Conservation (phyloP, 2,329 filamentous ascomycete genomes). For the Colletotrichum sp. region DNA sequence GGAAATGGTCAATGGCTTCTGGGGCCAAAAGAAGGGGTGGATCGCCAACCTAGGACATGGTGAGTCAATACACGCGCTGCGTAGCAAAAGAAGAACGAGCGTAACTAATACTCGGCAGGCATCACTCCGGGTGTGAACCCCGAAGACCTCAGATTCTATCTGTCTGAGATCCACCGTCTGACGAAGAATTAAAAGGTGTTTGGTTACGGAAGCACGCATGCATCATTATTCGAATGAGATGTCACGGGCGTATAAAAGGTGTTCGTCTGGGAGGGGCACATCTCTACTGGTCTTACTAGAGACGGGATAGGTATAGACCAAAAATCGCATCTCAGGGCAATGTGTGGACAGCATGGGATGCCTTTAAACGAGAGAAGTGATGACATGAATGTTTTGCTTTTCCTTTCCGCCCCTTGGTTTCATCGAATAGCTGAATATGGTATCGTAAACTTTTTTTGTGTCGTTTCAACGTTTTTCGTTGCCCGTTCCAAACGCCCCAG, state of each 20-base stretch:
- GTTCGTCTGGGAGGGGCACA: background rate
- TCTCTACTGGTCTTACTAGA: background rate
- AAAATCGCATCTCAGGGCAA: background rate
- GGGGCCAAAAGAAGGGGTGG: constrained; percentile 87
- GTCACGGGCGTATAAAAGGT: background rate
- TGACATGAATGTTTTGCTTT: background rate
- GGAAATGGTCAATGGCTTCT: constrained; percentile 87
- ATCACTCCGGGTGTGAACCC: constrained; percentile 96
- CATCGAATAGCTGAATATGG: background rate
- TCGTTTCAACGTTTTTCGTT: constrained; percentile 14
- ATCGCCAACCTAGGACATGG: constrained; percentile 97
- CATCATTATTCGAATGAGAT: background rate
- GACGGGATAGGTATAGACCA: background rate
- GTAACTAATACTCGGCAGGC: constrained; percentile 51
- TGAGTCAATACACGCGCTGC: constrained; percentile 45
- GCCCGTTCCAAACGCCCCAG: background rate
- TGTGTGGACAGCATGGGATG: background rate
- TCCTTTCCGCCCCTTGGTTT: background rate
- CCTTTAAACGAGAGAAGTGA: background rate
- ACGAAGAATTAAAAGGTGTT: constrained; percentile 45
- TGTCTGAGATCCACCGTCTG: constrained; percentile 85
- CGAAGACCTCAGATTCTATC: constrained; percentile 91
- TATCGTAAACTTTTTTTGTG: constrained; percentile 18
- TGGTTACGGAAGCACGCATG: background rate
- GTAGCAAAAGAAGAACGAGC: background rate